Evolutionary conservation across 495 filamentous ascomycete genomes (phyloP), one percentile per base, ranked within the genome.

Genomic region (Penicillium odoratum): DNA sequence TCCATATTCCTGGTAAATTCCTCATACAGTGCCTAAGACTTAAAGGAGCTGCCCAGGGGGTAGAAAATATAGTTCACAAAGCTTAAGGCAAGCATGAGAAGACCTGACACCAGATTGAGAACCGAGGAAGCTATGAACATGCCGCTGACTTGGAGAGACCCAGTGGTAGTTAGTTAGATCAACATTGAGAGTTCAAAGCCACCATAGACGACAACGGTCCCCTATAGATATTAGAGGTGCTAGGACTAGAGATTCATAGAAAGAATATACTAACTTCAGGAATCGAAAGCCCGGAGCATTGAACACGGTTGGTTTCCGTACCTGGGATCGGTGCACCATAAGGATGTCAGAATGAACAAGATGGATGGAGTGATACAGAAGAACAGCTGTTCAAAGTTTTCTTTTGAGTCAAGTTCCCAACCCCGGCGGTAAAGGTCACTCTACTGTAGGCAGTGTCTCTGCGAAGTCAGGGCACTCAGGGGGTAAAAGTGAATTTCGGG

Each of bases 371-470:
- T 66, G 11, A 81, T 62, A 13, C 70, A 70, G 58, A 81, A 75
- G 50, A 79, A 75, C 1, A 77, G 54, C 51, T 74, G 71, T 55
- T 80, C 78, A 38, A n/a, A n/a, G n/a, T n/a, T n/a, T n/a, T n/a
- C n/a, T n/a, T n/a, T n/a, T n/a, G n/a, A n/a, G n/a, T n/a, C n/a
- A n/a, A n/a, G 40, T 28, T 21, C 21, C 21, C 21, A 21, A 21
- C 38, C 25, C 59, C 40, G 30, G 34, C 48, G 6, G 44, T 25
- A 36, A 59, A 59, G 51, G 55, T 47, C 55, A 57, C 51, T 31
- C 10, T 40, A 21, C 21, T 21, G 21, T 21, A 21, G 21, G 21
- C 21, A 21, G 21, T 21, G 21, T 21, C 21, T 21, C 21, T 21
- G 2, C 1, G 21, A 21, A 21, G 21, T 2, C 21, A 1, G 21